Evolutionary conservation across 2,329 filamentous ascomycete genomes (phyloP), one percentile per base, ranked within the genome.

Genomic region (Trichoderma harzianum): DNA sequence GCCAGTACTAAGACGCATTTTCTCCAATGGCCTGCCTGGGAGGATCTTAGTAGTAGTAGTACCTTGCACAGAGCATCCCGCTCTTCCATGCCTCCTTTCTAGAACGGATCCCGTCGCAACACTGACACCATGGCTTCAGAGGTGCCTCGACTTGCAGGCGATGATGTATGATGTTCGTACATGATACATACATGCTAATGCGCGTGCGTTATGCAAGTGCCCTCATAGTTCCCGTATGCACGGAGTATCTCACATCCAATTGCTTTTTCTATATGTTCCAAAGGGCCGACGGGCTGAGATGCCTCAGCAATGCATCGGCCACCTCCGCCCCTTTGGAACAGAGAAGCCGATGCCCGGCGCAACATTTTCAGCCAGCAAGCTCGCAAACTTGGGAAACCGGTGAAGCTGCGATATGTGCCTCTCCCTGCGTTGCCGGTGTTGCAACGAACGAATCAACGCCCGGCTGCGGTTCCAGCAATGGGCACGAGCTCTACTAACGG

Each of bases 71-170:
- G 14, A 32, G n/a, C n/a, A 51, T 69, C 36, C 39, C 55, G 47
- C 39, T 62, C 39, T 69, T 69, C 66, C 57, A 53, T 62, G 57
- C 66, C 30, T 69, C 55, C 66, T 61, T 69, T 69, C 57, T 62
- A 62, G 57, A 69, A 69, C 61, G 55, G 55, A 53, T 61, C 36
- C 66, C 47, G 66, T 43, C 51, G 66, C 32, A 69, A 69, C 61
- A 53, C 64, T 67, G 64, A 58, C 64, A 30, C 51, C 57, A n/a
- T 7, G 18, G 57, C 57, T 53, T 61, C 66, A 60, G 55, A 18
- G 28, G 34, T 30, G n/a, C 66, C 55, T 69, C 21, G 21, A 47
- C 39, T 28, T 47, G 66, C 66, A 69, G 57, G 36, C 60, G 57
- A 69, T 61, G 57, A 69, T 69, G 55, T 39, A 58, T 69, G 24